Base-by-base conservation (phyloP, 768 basidiomycete genomes). In the Pisolithus sp. region DNA sequence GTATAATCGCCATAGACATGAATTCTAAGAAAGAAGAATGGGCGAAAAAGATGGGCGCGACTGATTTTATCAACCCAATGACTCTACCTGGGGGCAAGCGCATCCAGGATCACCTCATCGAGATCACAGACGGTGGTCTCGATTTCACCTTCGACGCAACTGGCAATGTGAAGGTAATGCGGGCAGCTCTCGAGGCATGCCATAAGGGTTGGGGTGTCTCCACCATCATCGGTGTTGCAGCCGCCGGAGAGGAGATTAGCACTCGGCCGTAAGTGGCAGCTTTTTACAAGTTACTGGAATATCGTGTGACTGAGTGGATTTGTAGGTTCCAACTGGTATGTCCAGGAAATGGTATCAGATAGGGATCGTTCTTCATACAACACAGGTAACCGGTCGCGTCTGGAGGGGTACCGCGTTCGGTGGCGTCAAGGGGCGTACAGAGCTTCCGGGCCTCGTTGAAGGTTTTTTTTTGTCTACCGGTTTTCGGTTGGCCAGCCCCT, bases 181-280 rank as follows among this genome's bases (percentile, higher is more conserved):
- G 94, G 54, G 75, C 85, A 46, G 96, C 96, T 23, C 81, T 99
- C 44, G 96, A 99, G 72, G 89, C 93, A n/a, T 97, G 93, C 69
- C 96, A 99, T 71, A 98, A 98, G 67, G 96, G 96, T 13, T 99
- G 96, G 96, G 96, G 96, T 59, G 86, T 97, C 40, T 91, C 85
- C 52, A 97, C 91, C 51, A 67, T 99, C 58, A 97, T 99, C 53
- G 95, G 95, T 54, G 96, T 99, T 39, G 96, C 96, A 4, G 93
- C 93, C 21, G 93, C 96, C 18, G 96, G 96, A 7, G 85, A 96
- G 62, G 96, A 98, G 70, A 93, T 94, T 55, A 79, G 86, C 10
- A 94, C 93, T 37, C 76, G 93, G 56, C 93, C 93, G 79, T 89
- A 62, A 68, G 86, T 72, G 21, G 28, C 36, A 5, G 10, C 42